Conservation (phyloP, 331 rosid genomes). For the Acacia concinna region DNA sequence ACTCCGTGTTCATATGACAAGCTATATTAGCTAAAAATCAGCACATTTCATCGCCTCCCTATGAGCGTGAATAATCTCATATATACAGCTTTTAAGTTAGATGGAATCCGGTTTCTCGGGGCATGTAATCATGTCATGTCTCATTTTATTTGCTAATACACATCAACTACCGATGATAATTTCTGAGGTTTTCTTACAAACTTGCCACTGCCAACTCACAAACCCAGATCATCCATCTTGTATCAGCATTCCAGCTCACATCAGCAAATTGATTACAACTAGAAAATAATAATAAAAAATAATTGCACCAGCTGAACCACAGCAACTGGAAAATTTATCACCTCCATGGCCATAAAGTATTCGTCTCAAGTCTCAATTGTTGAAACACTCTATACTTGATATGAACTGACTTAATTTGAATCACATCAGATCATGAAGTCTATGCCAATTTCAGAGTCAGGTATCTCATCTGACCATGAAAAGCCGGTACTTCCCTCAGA, state of each 20-base stretch:
- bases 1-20: no score
- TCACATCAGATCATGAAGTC: background rate
- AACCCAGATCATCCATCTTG: no score
- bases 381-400: background rate
- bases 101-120: background rate
- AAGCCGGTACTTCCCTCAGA: slow-evolving; percentile 2
- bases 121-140: background rate
- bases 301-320: background rate
- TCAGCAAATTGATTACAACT: background rate
- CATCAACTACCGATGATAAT: background rate
- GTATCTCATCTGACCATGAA: background rate
- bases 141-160: background rate
- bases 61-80: no score
- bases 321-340: background rate
- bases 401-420: background rate
- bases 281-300: background rate
- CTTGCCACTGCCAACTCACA: no score
- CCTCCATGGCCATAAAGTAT: background rate
- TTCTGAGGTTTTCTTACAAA: background rate
- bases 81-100: background rate
- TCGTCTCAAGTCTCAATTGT: background rate
- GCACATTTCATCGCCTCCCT: no score
- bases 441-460: background rate
- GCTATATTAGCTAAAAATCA: no score
- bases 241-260: background rate